Evolutionary conservation across 163 green algal genomes (phyloP).

Genomic region (Chlorella variabilis): DNA sequence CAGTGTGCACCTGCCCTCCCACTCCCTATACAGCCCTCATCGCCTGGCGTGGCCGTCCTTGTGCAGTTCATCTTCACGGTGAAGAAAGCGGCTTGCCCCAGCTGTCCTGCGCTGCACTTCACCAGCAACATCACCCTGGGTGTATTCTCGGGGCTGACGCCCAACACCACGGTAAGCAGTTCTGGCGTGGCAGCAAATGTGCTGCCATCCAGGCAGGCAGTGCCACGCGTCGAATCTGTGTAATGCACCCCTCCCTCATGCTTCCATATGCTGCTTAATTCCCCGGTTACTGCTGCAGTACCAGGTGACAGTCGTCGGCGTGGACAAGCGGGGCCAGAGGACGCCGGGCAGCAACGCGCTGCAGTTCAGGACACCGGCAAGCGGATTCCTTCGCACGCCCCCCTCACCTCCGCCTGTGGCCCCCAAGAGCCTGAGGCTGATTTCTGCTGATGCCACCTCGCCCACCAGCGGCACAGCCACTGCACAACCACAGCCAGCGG

Average conservation of each 20-base stretch:
- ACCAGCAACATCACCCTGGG: not conserved
- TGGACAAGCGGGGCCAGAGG: not conserved
- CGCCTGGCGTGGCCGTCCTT: too few relatives aligned
- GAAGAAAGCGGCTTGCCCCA: not conserved
- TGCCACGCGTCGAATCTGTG: too few relatives aligned
- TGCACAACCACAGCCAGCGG: not conserved
- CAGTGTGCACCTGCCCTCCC: too few relatives aligned
- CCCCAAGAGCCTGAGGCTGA: not conserved
- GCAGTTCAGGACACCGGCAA: not conserved
- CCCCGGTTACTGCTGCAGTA: not conserved
- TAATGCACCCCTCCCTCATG: too few relatives aligned
- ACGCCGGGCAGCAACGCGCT: not conserved
- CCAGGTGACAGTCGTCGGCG: not conserved
- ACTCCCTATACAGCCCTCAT: too few relatives aligned
- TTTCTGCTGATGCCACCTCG: not conserved
- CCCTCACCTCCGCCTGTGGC: too few relatives aligned
- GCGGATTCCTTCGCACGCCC: too few relatives aligned
- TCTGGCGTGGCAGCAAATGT: too few relatives aligned
- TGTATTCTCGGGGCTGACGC: not conserved
- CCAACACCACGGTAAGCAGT: slow-evolving; percentile 1
- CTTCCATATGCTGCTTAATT: too few relatives aligned
- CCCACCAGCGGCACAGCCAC: not conserved
- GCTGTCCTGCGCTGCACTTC: not conserved
- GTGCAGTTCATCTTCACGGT: not conserved
- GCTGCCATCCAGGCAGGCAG: too few relatives aligned